Evolutionary conservation across 306 rosid genomes (phyloP).

Genomic region (Corylus americana): DNA sequence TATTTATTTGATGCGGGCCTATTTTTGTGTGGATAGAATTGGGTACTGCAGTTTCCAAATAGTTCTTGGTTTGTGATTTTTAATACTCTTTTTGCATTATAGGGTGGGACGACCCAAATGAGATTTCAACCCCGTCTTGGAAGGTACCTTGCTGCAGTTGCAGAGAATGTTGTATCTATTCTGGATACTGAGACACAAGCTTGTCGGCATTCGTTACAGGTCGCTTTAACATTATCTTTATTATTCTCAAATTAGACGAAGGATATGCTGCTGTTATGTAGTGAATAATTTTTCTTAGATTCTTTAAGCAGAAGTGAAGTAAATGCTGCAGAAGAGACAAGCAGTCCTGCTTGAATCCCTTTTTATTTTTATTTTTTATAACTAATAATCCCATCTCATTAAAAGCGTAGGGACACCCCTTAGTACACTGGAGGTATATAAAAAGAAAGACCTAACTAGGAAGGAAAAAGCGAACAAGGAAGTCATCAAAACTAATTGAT

Average conservation of each 20-base stretch:
- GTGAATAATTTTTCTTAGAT: neutral
- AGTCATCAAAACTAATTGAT: too few species aligned
- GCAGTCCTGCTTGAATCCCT: neutral
- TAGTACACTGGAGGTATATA: too few species aligned
- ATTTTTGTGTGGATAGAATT: constrained; percentile 11
- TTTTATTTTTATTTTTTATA: too few species aligned
- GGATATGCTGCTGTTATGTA: neutral
- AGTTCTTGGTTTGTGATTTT: constrained; percentile 9
- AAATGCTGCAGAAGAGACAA: neutral
- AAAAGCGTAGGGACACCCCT: too few species aligned
- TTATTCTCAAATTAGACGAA: neutral
- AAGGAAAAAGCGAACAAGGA: too few species aligned
- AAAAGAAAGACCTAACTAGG: too few species aligned
- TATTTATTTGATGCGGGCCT: constrained; percentile 1
- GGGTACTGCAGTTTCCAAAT: constrained; percentile 11
- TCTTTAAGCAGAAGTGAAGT: neutral
- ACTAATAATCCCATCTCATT: too few species aligned
- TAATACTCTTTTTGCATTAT: constrained; percentile 20
- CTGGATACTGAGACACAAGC: constrained; percentile 82
- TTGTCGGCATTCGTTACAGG: constrained; percentile 80
- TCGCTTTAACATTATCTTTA: constrained; percentile 24
- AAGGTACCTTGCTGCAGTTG: constrained; percentile 84
- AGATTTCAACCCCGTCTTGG: constrained; percentile 96
- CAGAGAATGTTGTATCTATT: constrained; percentile 86
- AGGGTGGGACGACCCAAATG: constrained; percentile 88